A percentile compares a stretch with the other conserved stretches of the same genome.
Conservation (phyloP, 495 filamentous ascomycete genomes). For the Elaphomyces granulatus region DNA sequence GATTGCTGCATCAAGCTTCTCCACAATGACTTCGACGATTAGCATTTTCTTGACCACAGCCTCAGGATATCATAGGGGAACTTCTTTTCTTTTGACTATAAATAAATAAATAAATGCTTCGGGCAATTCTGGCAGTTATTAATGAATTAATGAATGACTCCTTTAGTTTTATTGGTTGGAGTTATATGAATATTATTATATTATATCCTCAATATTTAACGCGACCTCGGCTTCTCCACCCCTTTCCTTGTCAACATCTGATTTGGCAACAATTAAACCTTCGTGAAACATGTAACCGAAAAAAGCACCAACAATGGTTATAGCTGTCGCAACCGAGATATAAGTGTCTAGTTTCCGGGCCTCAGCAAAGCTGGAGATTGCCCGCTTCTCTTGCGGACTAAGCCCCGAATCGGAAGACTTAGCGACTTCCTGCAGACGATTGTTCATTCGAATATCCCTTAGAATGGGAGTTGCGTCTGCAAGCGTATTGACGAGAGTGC, state of each 20-base stretch:
- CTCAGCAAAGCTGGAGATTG: slow-evolving; percentile 16
- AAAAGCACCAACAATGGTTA: slow-evolving; percentile 22
- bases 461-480: slow-evolving; percentile 29
- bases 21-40: no score
- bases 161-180: no score
- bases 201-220: no score
- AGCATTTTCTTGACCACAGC: no score
- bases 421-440: slow-evolving; percentile 20
- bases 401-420: slow-evolving; percentile 17
- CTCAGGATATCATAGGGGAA: no score
- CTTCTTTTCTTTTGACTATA: no score
- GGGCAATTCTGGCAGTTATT: no score
- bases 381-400: slow-evolving; percentile 13
- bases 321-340: slow-evolving; percentile 24
- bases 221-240: no score
- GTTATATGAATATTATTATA: no score
- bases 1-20: no score
- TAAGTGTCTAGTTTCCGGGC: slow-evolving; percentile 23
- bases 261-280: slow-evolving; percentile 13
- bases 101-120: no score
- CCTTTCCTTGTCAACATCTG: background rate
- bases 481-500: slow-evolving; percentile 23
- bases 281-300: slow-evolving; percentile 29
- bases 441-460: slow-evolving; percentile 23
- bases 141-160: no score